These are phyloP conservation scores for Tuber calosporum DNA, from an alignment of 495 filamentous ascomycete species.

Conservation along the genomic window DNA sequence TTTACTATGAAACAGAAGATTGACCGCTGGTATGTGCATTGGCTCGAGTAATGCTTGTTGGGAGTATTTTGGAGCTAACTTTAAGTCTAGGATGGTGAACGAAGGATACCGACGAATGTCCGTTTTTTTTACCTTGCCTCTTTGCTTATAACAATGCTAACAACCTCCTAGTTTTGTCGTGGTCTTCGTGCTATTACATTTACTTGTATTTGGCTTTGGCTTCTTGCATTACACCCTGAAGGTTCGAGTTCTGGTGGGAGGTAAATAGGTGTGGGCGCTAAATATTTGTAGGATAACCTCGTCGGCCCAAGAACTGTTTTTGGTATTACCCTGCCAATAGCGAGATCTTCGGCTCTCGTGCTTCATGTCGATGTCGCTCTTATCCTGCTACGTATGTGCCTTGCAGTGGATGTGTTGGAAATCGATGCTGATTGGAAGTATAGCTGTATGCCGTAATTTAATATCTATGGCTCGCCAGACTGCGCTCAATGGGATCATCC, in stretches of 20 bases:
- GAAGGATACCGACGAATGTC: constrained; percentile 69
- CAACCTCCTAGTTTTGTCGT: constrained; percentile 55
- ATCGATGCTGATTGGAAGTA: constrained; percentile 18
- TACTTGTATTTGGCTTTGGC: constrained; percentile 62
- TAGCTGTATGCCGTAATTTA: constrained; percentile 65
- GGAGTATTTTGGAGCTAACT: constrained; percentile 15
- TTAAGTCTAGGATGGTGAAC: constrained; percentile 62
- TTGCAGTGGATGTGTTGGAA: background rate
- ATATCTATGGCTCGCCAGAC: constrained; percentile 69
- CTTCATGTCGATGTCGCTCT: constrained; percentile 70
- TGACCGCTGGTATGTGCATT: constrained; percentile 46
- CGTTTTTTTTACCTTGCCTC: constrained; percentile 33
- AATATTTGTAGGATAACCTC: constrained; percentile 50
- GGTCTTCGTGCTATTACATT: constrained; percentile 59
- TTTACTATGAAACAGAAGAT: constrained; percentile 51
- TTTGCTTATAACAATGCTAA: constrained; percentile 35
- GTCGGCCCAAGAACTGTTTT: constrained; percentile 56
- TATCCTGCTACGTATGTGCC: constrained; percentile 55
- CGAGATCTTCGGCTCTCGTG: constrained; percentile 60
- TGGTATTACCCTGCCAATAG: constrained; percentile 63
- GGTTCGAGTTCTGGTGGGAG: constrained; percentile 22
- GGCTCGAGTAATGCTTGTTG: background rate
- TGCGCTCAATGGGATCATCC: constrained; percentile 68
- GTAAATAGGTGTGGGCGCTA: background rate
- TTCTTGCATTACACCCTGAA: constrained; percentile 70